Conservation (phyloP, 2,329 filamentous ascomycete genomes). For the Talaromyces sp. region DNA sequence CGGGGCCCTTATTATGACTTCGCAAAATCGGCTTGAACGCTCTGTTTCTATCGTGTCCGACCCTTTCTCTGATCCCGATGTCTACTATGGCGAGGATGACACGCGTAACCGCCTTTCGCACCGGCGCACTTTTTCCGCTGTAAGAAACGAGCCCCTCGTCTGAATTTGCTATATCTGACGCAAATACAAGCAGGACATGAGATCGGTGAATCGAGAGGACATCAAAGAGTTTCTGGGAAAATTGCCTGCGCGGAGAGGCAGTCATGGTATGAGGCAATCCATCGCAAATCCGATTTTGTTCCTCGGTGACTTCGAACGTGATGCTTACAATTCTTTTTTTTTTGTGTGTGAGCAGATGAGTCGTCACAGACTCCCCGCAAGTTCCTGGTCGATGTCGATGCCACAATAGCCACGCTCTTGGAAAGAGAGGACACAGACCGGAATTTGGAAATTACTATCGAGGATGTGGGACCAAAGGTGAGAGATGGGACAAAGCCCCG, state of each 20-base stretch:
- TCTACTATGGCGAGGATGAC: constrained; percentile 56
- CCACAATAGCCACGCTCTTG: constrained; percentile 72
- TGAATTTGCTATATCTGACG: constrained; percentile 5
- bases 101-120: constrained; percentile 43
- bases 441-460: constrained; percentile 97
- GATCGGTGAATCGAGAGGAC: constrained; percentile 32
- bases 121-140: constrained; percentile 53
- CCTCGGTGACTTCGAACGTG: neutral
- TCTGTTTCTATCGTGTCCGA: constrained; percentile 41
- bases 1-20: constrained; percentile 31
- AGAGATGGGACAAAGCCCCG: neutral
- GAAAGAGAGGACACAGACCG: constrained; percentile 87
- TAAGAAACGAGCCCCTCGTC: constrained; percentile 31
- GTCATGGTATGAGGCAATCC: constrained; percentile 35
- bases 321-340: neutral
- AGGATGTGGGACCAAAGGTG: constrained; percentile 89
- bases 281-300: neutral
- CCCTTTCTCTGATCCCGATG: constrained; percentile 53
- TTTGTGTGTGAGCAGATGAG: constrained; percentile 58
- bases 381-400: constrained; percentile 82
- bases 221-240: constrained; percentile 31
- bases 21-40: constrained; percentile 26
- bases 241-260: constrained; percentile 35
- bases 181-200: constrained; percentile 26
- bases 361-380: constrained; percentile 63